Percentiles rank a stretch among this genome's conserved stretches.
Evolutionary conservation across 75 land plant genomes (phyloP).

Genomic region (Azolla pinnata): DNA sequence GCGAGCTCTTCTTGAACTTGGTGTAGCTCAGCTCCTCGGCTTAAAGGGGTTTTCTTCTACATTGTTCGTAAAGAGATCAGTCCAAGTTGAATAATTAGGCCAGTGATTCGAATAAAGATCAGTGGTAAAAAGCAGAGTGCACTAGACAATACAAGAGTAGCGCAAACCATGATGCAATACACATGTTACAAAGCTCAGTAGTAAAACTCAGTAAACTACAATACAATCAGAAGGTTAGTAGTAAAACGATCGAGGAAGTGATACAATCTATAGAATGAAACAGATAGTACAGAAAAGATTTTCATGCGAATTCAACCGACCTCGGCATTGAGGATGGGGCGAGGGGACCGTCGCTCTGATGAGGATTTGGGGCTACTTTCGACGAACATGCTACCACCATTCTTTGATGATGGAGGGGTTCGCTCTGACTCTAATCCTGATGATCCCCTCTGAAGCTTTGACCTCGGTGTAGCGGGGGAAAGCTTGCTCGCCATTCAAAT

Average conservation of each 20-base stretch:
- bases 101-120: too few relatives aligned
- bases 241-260: neutral
- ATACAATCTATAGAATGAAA: neutral
- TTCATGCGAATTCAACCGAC: neutral
- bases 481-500: slow-evolving; percentile 10
- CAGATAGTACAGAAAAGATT: neutral
- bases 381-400: neutral
- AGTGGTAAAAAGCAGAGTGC: too few relatives aligned
- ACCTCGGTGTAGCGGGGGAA: slow-evolving; percentile 3
- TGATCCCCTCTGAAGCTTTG: slow-evolving; percentile 3
- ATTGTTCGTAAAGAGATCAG: neutral
- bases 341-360: neutral
- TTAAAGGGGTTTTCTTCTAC: neutral
- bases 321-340: slow-evolving; percentile 1
- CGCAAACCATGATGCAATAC: neutral
- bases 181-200: neutral
- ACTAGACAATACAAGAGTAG: neutral
- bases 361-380: slow-evolving; percentile 1
- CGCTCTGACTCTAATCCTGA: neutral
- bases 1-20: slow-evolving; percentile 53
- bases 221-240: neutral
- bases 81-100: neutral
- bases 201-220: neutral
- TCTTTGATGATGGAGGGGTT: neutral
- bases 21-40: slow-evolving; percentile 37